A percentile compares a stretch with the other conserved stretches of the same genome.
Evolutionary conservation across 768 basidiomycete genomes (phyloP).

Genomic region (Saitozyma sp.): DNA sequence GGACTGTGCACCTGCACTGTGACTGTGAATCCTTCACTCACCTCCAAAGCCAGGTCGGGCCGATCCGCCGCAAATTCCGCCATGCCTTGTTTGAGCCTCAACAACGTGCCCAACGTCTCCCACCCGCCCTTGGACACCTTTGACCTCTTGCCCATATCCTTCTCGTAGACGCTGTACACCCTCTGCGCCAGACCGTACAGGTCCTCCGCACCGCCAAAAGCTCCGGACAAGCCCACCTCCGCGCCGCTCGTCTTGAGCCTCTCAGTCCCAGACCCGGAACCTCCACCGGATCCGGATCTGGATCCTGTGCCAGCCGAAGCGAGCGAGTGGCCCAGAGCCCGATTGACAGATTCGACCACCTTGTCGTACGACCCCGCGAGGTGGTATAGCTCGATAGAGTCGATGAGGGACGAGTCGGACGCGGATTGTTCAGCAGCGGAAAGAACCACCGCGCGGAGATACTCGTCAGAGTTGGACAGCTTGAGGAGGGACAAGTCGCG

Average conservation of each 20-base stretch:
- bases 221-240: constrained; percentile 54
- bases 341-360: constrained; percentile 82
- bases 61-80: constrained; percentile 70
- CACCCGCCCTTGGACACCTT: constrained; percentile 67
- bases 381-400: constrained; percentile 94
- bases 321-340: constrained; percentile 80
- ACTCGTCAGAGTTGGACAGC: constrained; percentile 64
- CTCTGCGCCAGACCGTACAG: constrained; percentile 69
- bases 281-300: neutral
- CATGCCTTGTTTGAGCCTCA: constrained; percentile 78
- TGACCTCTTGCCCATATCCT: constrained; percentile 70
- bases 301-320: constrained; percentile 55
- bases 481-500: constrained; percentile 75
- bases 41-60: constrained; percentile 77
- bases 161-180: constrained; percentile 68
- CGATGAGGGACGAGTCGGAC: constrained; percentile 76
- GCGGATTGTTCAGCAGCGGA: constrained; percentile 79
- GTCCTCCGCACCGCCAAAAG: constrained; percentile 58
- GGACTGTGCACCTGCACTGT: too few relatives aligned
- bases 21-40: constrained; percentile 52
- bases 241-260: constrained; percentile 35
- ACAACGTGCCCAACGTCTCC: constrained; percentile 59
- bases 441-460: constrained; percentile 78
- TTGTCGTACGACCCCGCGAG: constrained; percentile 86
- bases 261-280: constrained; percentile 1